Conservation (phyloP, 225 moss, liverwort and hornwort genomes). For the Physcomitrellopsis africana region DNA sequence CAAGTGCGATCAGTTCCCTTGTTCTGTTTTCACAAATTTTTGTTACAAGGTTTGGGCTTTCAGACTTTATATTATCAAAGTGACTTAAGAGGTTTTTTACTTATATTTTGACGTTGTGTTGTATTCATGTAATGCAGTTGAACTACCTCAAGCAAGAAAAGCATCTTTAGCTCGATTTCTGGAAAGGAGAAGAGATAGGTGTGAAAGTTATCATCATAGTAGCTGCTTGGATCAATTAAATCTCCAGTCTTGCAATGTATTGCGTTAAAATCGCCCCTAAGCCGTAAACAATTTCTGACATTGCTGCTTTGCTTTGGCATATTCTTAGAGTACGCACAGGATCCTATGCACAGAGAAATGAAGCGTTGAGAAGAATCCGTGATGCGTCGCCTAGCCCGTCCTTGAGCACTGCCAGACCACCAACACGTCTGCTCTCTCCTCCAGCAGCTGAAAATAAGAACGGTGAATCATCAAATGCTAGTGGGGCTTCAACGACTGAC, state of each 20-base stretch:
- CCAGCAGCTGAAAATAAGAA: not conserved
- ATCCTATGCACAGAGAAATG: slow-evolving; percentile 37
- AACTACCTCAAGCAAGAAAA: slow-evolving; percentile 87
- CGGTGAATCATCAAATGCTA: not conserved
- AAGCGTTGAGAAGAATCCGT: slow-evolving; percentile 20
- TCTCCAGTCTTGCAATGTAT: not conserved
- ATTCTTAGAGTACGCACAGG: slow-evolving; percentile 35
- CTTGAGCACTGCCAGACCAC: slow-evolving; percentile 14
- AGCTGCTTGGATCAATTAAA: not conserved
- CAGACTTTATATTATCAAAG: not conserved
- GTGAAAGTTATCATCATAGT: not conserved
- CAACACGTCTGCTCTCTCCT: slow-evolving; percentile 18
- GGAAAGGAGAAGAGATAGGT: slow-evolving; percentile 95
- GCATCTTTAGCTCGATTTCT: slow-evolving; percentile 84
- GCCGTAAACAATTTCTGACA: not conserved
- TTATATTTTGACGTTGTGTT: not conserved
- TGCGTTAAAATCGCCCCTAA: not conserved
- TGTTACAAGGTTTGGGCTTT: not conserved
- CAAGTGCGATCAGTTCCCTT: slow-evolving; percentile 19
- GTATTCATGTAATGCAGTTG: slow-evolving; percentile 25
- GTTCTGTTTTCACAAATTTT: not conserved
- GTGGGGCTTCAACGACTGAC: slow-evolving; percentile 22
- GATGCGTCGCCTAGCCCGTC: slow-evolving; percentile 30
- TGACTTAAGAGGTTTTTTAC: not conserved
- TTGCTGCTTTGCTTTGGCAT: not conserved